Conservation (phyloP, 139 green algal genomes). For the Auxenochlorella pyrenoidosa region DNA sequence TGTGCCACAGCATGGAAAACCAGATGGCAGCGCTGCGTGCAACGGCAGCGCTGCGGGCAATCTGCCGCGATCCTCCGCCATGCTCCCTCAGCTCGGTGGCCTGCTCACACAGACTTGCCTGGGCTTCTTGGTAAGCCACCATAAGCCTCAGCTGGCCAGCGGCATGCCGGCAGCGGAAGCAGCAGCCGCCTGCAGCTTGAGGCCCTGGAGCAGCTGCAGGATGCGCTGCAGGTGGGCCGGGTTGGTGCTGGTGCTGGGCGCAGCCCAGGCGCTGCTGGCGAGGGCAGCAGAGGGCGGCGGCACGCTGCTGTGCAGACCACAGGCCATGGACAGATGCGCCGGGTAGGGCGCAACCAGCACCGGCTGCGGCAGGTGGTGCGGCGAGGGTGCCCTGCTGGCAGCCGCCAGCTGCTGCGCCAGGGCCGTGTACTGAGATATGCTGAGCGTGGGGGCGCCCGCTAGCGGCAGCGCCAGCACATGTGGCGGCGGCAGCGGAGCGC, state of each 20-base stretch:
- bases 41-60: too few relatives aligned
- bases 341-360: neutral
- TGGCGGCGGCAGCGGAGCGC: neutral
- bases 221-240: neutral
- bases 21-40: too few relatives aligned
- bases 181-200: neutral
- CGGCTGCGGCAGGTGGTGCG: neutral
- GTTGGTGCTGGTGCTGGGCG: neutral
- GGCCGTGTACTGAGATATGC: neutral
- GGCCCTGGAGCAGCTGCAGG: neutral
- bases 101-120: too few relatives aligned
- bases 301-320: neutral
- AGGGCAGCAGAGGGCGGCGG: neutral
- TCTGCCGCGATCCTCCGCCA: too few relatives aligned
- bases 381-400: neutral
- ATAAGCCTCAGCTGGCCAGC: too few relatives aligned
- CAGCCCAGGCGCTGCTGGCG: neutral
- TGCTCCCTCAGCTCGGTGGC: too few relatives aligned
- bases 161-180: neutral
- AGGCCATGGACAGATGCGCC: neutral
- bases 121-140: too few relatives aligned
- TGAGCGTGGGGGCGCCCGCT: neutral
- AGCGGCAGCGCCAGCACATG: neutral
- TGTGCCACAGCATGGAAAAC: too few relatives aligned
- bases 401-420: constrained; percentile 20